phyloP scores from a whole-genome alignment of 1,139 yeast genomes.

The Saccharomyces pastorianus region DNA sequence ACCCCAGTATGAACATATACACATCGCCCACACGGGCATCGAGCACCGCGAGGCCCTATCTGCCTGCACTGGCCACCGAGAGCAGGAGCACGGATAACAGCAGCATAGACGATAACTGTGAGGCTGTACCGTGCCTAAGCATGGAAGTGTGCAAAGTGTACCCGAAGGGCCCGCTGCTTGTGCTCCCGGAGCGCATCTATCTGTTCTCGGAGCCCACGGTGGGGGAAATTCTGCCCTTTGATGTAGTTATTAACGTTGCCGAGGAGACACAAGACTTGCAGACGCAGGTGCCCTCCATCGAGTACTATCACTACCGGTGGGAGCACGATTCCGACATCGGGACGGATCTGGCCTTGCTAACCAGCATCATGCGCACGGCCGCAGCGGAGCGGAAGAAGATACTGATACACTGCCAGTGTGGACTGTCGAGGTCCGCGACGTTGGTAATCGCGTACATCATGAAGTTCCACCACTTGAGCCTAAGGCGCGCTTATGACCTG shows the following conservation, averaged over 20 bases:
- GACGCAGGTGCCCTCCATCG: background rate
- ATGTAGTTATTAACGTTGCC: background rate
- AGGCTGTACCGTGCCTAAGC: background rate
- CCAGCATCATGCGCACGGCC: constrained; percentile 41
- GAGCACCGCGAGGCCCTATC: background rate
- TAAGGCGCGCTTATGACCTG: constrained; percentile 70
- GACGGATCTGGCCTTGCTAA: constrained; percentile 29
- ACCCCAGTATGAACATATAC: background rate
- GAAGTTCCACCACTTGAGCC: constrained; percentile 48
- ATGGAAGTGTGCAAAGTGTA: background rate
- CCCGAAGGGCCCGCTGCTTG: background rate
- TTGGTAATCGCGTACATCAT: constrained; percentile 77
- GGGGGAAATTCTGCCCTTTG: background rate
- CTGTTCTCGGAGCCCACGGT: background rate
- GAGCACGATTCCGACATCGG: background rate
- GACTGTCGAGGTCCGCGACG: constrained; percentile 83
- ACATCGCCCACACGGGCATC: background rate
- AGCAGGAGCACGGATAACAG: background rate
- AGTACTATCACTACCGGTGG: background rate
- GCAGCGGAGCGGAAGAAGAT: constrained; percentile 39
- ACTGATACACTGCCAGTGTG: constrained; percentile 86
- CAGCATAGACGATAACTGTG: background rate
- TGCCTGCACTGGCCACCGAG: background rate
- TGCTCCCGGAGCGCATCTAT: background rate
- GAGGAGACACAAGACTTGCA: background rate